These are phyloP conservation scores for Boletus rubroflammeus DNA, from an alignment of 768 basidiomycete species.

Conservation along the genomic window DNA sequence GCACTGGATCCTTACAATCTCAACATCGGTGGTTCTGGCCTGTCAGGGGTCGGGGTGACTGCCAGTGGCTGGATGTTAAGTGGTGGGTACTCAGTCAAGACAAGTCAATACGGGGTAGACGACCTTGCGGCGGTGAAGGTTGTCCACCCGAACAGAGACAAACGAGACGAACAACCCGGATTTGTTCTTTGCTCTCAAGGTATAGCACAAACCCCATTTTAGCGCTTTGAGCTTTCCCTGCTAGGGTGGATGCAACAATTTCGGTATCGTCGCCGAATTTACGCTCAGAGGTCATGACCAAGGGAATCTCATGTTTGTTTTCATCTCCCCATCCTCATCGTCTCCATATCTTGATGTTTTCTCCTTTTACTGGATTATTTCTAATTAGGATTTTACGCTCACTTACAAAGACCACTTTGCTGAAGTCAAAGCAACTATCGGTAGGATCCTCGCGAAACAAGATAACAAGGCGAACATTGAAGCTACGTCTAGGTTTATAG, in stretches of 20 bases:
- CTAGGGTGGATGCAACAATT: constrained; percentile 30
- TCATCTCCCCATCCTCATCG: not conserved
- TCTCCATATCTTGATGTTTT: not conserved
- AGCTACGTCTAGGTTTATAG: constrained; percentile 1
- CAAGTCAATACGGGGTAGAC: constrained; percentile 34
- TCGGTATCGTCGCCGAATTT: constrained; percentile 26
- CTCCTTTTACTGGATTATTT: not conserved
- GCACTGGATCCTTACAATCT: not conserved
- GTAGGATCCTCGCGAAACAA: not conserved
- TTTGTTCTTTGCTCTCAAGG: constrained; percentile 8
- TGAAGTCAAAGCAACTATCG: constrained; percentile 8
- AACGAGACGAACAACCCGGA: not conserved
- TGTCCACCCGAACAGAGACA: constrained; percentile 24
- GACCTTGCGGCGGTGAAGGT: constrained; percentile 28
- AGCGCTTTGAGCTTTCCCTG: not conserved
- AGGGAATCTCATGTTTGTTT: constrained; percentile 1
- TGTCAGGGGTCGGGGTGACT: not conserved
- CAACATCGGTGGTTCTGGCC: not conserved
- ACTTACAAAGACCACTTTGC: not conserved
- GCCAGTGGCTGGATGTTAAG: not conserved
- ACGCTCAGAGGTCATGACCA: constrained; percentile 19
- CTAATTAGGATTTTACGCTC: constrained; percentile 1
- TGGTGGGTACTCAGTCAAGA: constrained; percentile 36
- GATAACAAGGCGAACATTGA: constrained; percentile 8
- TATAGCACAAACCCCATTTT: not conserved